phyloP scores from a whole-genome alignment of 805 yeast genomes.

The Pichia scutulata region DNA sequence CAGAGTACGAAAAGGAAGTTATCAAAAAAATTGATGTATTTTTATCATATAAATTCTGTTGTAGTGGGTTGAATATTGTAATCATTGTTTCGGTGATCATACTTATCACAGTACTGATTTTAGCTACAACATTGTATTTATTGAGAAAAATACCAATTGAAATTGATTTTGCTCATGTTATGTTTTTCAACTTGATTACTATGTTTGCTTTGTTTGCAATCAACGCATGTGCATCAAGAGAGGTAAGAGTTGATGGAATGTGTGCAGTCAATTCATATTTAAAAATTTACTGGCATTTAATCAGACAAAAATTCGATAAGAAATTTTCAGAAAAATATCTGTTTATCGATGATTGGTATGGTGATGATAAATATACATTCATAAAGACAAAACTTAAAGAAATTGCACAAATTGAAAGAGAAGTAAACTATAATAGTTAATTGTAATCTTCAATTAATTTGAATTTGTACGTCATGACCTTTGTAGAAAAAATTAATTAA shows the following conservation, averaged over 20 bases:
- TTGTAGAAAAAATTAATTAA: neutral
- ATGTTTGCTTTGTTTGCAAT: slow-evolving; percentile 6
- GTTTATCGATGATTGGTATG: slow-evolving; percentile 16
- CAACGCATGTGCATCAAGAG: slow-evolving; percentile 12
- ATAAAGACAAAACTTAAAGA: slow-evolving; percentile 7
- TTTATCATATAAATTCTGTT: slow-evolving; percentile 4
- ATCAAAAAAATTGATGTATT: slow-evolving; percentile 5
- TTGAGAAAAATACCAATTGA: neutral
- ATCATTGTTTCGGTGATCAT: neutral
- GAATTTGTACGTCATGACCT: neutral
- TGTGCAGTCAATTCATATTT: slow-evolving; percentile 8
- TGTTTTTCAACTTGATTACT: slow-evolving; percentile 8
- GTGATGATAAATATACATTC: slow-evolving; percentile 13
- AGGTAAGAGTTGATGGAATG: slow-evolving; percentile 9
- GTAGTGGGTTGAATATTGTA: neutral
- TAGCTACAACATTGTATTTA: neutral
- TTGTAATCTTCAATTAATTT: too few relatives aligned
- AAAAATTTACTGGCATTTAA: slow-evolving; percentile 9
- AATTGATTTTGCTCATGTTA: slow-evolving; percentile 8
- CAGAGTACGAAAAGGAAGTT: slow-evolving; percentile 2
- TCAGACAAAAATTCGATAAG: neutral
- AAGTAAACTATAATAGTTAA: neutral
- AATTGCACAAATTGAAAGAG: neutral
- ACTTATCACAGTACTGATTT: neutral
- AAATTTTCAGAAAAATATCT: slow-evolving; percentile 4